These are phyloP conservation scores for Endocarpon pusillum DNA, from an alignment of 495 filamentous ascomycete species.

Conservation along the genomic window DNA sequence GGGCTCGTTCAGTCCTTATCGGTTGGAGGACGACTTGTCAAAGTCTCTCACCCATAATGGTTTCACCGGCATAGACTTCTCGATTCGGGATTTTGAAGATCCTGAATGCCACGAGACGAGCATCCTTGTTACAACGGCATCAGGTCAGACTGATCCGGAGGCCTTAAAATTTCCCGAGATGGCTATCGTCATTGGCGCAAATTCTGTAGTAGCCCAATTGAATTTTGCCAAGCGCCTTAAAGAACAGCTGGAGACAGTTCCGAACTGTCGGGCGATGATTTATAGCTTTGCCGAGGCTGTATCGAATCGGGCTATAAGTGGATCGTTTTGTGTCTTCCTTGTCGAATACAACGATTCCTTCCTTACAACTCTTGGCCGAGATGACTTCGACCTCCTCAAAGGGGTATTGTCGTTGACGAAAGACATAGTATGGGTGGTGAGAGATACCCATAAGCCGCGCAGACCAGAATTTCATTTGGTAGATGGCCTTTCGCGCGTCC, in stretches of 20 bases:
- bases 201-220: background rate
- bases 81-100: background rate
- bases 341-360: conserved; percentile 3
- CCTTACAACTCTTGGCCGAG: conserved; percentile 1
- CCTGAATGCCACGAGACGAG: conserved; percentile 9
- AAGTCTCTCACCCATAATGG: conserved; percentile 18
- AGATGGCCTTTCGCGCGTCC: conserved; percentile 8
- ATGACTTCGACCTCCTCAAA: conserved; percentile 4
- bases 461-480: conserved; percentile 6
- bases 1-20: conserved; percentile 18
- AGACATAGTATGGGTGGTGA: conserved; percentile 5
- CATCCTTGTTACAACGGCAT: conserved; percentile 11
- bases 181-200: background rate
- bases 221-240: background rate
- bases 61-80: conserved; percentile 30
- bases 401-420: conserved; percentile 1
- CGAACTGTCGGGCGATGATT: background rate
- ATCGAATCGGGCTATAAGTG: background rate
- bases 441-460: conserved; percentile 4
- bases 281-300: background rate
- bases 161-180: background rate
- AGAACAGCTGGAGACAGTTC: background rate
- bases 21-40: conserved; percentile 22
- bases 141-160: background rate
- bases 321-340: conserved; percentile 1